phyloP scores from a whole-genome alignment of 2,329 filamentous ascomycete genomes.

The Aspergillus quadrilineatus region DNA sequence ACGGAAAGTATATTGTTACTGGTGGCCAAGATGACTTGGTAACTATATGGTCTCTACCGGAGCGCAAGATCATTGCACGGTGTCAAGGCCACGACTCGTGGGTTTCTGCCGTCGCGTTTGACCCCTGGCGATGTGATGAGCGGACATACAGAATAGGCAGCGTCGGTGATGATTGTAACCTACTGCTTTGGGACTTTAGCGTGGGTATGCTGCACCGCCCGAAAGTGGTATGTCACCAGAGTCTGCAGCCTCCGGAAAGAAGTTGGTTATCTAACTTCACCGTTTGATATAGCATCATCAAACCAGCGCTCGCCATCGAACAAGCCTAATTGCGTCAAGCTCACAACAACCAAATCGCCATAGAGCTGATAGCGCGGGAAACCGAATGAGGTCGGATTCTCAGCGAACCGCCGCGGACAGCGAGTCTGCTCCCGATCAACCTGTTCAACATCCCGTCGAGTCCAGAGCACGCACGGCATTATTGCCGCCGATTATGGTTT shows the following conservation, averaged over 20 bases:
- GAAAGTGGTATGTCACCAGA: constrained; percentile 65
- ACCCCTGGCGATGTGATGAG: constrained; percentile 95
- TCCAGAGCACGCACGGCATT: constrained; percentile 80
- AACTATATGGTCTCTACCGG: constrained; percentile 89
- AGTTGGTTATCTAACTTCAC: background rate
- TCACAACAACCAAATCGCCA: constrained; percentile 51
- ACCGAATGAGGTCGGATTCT: constrained; percentile 69
- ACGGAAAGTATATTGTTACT: constrained; percentile 92
- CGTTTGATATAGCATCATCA: constrained; percentile 30
- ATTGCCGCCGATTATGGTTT: constrained; percentile 84
- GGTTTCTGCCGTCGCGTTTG: constrained; percentile 91
- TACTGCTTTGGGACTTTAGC: constrained; percentile 96
- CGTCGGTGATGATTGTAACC: constrained; percentile 86
- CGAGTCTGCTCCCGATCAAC: constrained; percentile 53
- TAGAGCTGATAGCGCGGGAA: constrained; percentile 61
- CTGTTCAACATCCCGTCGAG: constrained; percentile 76
- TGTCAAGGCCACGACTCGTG: constrained; percentile 95
- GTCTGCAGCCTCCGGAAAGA: background rate
- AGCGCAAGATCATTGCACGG: constrained; percentile 79
- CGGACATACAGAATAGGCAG: constrained; percentile 94
- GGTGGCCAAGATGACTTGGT: constrained; percentile 95
- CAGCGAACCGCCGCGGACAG: constrained; percentile 53
- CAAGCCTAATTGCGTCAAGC: constrained; percentile 32
- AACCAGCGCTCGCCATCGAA: constrained; percentile 39
- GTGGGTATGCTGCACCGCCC: constrained; percentile 94